Base-by-base conservation (phyloP, 2,329 filamentous ascomycete genomes). In the Pestalotiopsis sp. region DNA sequence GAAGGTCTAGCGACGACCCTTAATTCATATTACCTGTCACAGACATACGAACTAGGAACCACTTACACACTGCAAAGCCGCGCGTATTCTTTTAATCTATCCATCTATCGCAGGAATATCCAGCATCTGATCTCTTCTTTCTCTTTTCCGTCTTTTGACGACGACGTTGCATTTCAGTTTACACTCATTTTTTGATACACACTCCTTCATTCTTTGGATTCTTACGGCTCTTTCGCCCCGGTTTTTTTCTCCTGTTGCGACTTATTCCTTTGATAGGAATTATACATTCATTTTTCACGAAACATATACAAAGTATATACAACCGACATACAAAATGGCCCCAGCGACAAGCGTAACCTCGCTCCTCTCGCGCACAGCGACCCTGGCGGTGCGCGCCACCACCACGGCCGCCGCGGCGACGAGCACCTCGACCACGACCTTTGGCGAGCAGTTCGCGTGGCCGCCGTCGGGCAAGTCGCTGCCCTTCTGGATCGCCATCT, bases 401-500 rank as follows among this genome's bases (percentile, higher is more conserved):
- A 39, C 61, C 11, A 49, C 41, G 2, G 27, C 38, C 17, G 20
- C 38, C 61, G n/a, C 38, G n/a, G 39, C 38, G 45, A 52, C 45
- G n/a, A 52, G 45, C 38, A 49, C 38, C 17, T n/a, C 45, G n/a
- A 52, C 17, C 38, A 49, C 27, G 7, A 25, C 45, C 4, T 49
- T 38, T 6, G 20, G 38, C 23, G 38, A 64, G 25, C 61, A 49
- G 39, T 45, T 56, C n/a, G 52, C 52, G 17, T 68, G 61, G 61
- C 67, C 67, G n/a, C 67, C 67, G 23, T 17, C n/a, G 41, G 56
- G 27, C 56, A 36, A 56, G n/a, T 60, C 52, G 14, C 39, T 68
- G 49, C 49, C 67, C 4, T 68, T 68, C 39, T 68, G 67, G 67
- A 6, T 68, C 17, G 67, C 67, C 4, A n/a, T 66, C 20, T 20